A percentile compares a stretch with the other conserved stretches of the same genome.
Evolutionary conservation across 2,329 filamentous ascomycete genomes (phyloP).

Genomic region (Cyphellophora europaea): DNA sequence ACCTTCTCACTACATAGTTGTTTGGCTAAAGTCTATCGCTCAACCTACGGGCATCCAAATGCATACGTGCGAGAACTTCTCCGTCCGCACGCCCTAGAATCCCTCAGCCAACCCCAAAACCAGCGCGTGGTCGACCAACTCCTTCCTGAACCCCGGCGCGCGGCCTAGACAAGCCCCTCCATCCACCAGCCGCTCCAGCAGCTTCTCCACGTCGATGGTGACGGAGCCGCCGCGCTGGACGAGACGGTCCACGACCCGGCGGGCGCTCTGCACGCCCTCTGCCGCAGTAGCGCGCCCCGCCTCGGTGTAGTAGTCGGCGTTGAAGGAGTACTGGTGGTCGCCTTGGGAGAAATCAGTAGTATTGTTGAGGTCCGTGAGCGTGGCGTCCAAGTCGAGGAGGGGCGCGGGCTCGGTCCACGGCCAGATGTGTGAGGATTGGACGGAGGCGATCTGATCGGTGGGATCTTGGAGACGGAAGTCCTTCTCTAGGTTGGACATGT

Average conservation of each 20-base stretch:
- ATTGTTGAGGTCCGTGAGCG: neutral
- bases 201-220: slow-evolving; percentile 16
- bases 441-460: neutral
- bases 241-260: neutral
- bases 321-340: too few species aligned
- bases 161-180: slow-evolving; percentile 25
- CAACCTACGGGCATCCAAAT: too few species aligned
- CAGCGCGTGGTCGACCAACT: slow-evolving; percentile 24
- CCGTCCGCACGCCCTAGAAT: too few species aligned
- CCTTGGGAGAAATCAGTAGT: neutral
- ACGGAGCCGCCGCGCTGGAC: slow-evolving; percentile 1
- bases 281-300: neutral
- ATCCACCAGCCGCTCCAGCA: slow-evolving; percentile 19
- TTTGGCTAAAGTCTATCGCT: too few species aligned
- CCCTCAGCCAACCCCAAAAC: slow-evolving; percentile 15
- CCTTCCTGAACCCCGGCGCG: slow-evolving; percentile 25
- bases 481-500: neutral
- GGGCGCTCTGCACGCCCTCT: neutral
- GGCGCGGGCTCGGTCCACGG: neutral
- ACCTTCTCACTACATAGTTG: too few species aligned
- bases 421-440: neutral
- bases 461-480: neutral
- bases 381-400: neutral
- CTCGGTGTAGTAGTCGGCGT: too few species aligned
- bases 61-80: too few species aligned